Percentiles rank a stretch among this genome's conserved stretches.
These are phyloP conservation scores for Grigorovia jiainica DNA, from an alignment of 805 yeast species.

Conservation along the genomic window DNA sequence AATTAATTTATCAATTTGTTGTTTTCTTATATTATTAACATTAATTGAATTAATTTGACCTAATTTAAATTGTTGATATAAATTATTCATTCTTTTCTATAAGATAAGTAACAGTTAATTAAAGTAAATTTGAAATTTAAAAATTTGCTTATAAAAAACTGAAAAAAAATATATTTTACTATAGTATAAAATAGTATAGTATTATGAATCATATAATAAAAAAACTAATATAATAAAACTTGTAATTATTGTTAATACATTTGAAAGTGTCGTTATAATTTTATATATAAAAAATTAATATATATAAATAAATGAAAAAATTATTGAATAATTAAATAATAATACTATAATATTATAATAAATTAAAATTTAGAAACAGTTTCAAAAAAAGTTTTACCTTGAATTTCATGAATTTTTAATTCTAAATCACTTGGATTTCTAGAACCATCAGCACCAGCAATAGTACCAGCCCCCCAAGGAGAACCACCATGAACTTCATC, in stretches of 20 bases:
- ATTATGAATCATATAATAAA: too few relatives aligned
- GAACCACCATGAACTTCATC: slow-evolving; percentile 71
- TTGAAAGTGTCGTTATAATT: too few relatives aligned
- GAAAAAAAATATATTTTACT: not conserved
- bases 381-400: slow-evolving; percentile 57
- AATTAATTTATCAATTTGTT: slow-evolving; percentile 15
- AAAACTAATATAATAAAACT: too few relatives aligned
- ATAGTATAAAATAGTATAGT: too few relatives aligned
- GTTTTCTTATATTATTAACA: slow-evolving; percentile 6
- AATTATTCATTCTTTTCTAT: slow-evolving; percentile 1
- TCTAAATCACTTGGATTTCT: slow-evolving; percentile 58
- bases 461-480: slow-evolving; percentile 81
- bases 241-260: too few relatives aligned
- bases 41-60: slow-evolving; percentile 4
- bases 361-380: slow-evolving; percentile 27
- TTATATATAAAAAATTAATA: not conserved
- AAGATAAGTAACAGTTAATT: too few relatives aligned
- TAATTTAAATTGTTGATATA: not conserved
- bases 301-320: not conserved
- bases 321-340: not conserved
- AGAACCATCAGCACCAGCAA: slow-evolving; percentile 71
- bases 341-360: not conserved
- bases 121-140: not conserved
- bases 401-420: slow-evolving; percentile 50
- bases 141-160: not conserved